Evolutionary conservation across 495 filamentous ascomycete genomes (phyloP), one percentile per base, ranked within the genome.

Genomic region (Neurospora tetrasperma): DNA sequence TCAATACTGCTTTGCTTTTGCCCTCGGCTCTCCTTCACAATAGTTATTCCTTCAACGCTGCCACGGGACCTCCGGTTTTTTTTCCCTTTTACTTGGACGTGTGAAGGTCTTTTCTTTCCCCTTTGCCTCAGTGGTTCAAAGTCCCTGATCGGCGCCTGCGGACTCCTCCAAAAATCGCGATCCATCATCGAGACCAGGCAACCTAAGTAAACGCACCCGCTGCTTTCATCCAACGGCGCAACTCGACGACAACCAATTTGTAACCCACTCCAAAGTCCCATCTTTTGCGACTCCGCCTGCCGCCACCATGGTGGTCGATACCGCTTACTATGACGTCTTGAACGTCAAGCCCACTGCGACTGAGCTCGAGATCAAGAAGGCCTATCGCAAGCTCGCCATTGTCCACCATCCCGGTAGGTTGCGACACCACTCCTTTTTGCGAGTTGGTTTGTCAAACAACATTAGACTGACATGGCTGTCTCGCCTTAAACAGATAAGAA

Each of bases 311-410:
- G 93, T 95, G 73, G 92, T 90, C 71, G 93, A 96, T 78, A 94
- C 92, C 35, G 83, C 87, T 71, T 96, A 96, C 83, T 99, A 99
- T 83, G 96, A 99, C 81, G 89, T 88, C 76, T 87, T 99, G 16
- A 92, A 91, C 73, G 96, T 99, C 77, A 88, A 90, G 80, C 91
- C 94, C 54, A 93, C 90, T 12, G 96, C 96, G 20, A 91, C 93
- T 71, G 94, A 97, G 80, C 90, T 98, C 9, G 96, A 99, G 75
- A 98, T 99, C 83, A 99, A 99, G 86, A 98, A 98, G 83, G 96
- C 96, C n/a, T 99, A 99, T 82, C 88, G 96, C 73, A 98, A 94
- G 82, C 90, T 96, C 41, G 96, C 96, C 66, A 97, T 99, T 78
- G 79, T 88, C 71, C 85, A 88, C 72, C 89, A 90, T 78, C 89